These are phyloP conservation scores for Stylonectria norvegica DNA, from an alignment of 2,329 filamentous ascomycete genomes.

Conservation along the genomic window DNA sequence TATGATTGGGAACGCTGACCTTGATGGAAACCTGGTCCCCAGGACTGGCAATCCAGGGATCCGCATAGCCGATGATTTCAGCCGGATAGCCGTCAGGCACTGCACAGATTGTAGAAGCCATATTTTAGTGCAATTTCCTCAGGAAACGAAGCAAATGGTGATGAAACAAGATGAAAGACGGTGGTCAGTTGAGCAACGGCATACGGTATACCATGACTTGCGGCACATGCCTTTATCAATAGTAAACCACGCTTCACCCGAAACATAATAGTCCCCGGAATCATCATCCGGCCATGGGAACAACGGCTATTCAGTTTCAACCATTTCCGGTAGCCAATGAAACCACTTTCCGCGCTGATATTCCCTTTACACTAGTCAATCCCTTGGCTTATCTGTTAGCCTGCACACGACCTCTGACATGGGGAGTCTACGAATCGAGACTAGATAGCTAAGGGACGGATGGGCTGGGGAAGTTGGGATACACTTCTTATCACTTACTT, in stretches of 20 bases:
- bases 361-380: neutral
- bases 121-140: neutral
- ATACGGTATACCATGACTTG: neutral
- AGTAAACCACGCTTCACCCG: neutral
- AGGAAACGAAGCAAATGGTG: neutral
- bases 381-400: neutral
- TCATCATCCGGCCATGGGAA: neutral
- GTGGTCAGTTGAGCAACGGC: neutral
- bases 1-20: neutral
- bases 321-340: neutral
- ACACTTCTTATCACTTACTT: neutral
- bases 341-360: neutral
- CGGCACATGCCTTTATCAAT: neutral
- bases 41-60: constrained; percentile 1
- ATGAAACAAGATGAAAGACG: neutral
- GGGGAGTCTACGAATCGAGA: too few relatives aligned
- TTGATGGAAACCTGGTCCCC: neutral
- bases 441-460: too few relatives aligned
- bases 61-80: constrained; percentile 11
- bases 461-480: too few relatives aligned
- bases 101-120: neutral
- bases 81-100: neutral
- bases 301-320: neutral
- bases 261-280: neutral
- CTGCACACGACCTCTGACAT: neutral